phyloP scores from a whole-genome alignment of 1,284 basidiomycete species.

The Malassezia pachydermatis region DNA sequence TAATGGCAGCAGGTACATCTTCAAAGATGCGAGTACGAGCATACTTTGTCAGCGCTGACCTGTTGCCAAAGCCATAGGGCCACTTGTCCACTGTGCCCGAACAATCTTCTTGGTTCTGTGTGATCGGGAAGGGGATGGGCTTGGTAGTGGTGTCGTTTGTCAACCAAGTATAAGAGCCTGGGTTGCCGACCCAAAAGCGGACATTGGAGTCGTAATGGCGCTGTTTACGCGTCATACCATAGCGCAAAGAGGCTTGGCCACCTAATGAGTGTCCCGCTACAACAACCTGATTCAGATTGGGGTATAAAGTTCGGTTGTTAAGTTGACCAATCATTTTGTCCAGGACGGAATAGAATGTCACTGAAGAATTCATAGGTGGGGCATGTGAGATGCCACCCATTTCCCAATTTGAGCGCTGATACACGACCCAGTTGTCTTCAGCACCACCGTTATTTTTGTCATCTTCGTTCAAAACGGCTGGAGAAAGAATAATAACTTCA shows the following conservation, averaged over 20 bases:
- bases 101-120: slow-evolving; percentile 15
- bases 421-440: slow-evolving; percentile 11
- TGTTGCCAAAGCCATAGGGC: slow-evolving; percentile 34
- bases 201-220: slow-evolving; percentile 36
- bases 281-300: slow-evolving; percentile 37
- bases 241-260: slow-evolving; percentile 32
- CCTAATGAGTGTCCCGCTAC: slow-evolving; percentile 44
- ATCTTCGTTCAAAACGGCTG: slow-evolving; percentile 29
- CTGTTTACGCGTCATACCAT: slow-evolving; percentile 32
- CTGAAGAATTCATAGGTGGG: slow-evolving; percentile 18
- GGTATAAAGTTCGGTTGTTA: slow-evolving; percentile 28
- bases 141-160: slow-evolving; percentile 17
- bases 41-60: slow-evolving; percentile 13
- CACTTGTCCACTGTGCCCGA: slow-evolving; percentile 21
- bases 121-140: slow-evolving; percentile 8
- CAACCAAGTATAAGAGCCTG: slow-evolving; percentile 38
- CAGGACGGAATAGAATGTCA: slow-evolving; percentile 29
- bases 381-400: slow-evolving; percentile 26
- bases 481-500: slow-evolving; percentile 27
- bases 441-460: slow-evolving; percentile 27
- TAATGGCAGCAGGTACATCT: slow-evolving; percentile 3
- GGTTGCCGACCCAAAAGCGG: slow-evolving; percentile 41
- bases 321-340: slow-evolving; percentile 34
- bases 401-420: slow-evolving; percentile 29
- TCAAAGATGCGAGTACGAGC: not conserved